phyloP scores from a whole-genome alignment of 768 basidiomycete genomes.

The Rhodosporidiobolus sp. region DNA sequence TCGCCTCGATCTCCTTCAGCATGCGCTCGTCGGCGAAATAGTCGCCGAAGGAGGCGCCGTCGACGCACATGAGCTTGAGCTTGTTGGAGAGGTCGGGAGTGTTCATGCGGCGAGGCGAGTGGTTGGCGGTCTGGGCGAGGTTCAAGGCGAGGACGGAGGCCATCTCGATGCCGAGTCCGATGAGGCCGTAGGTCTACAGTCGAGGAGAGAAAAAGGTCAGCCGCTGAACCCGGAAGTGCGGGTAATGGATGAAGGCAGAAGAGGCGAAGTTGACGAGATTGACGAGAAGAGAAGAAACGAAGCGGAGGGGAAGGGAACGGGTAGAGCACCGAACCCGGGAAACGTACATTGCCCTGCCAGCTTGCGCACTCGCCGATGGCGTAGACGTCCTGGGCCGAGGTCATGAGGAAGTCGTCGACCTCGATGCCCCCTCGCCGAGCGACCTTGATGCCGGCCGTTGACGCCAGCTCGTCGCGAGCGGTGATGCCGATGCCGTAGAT shows the following conservation, averaged over 20 bases:
- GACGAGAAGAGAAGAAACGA: not conserved
- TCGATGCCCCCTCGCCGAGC: slow-evolving; percentile 58
- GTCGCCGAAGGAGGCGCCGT: slow-evolving; percentile 67
- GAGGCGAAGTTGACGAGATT: not conserved
- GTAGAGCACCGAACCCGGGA: slow-evolving; percentile 50
- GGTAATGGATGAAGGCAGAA: fast-evolving
- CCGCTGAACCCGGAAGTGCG: too few species aligned
- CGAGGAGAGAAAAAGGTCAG: not conserved
- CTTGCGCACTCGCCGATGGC: slow-evolving; percentile 74
- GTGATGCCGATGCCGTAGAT: slow-evolving; percentile 69
- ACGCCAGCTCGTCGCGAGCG: slow-evolving; percentile 67
- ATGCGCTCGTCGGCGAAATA: slow-evolving; percentile 62
- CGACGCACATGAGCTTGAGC: slow-evolving; percentile 59
- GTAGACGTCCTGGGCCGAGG: slow-evolving; percentile 61
- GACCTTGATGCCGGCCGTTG: slow-evolving; percentile 57
- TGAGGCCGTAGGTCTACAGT: slow-evolving; percentile 61
- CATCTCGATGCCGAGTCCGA: slow-evolving; percentile 68
- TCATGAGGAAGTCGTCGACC: slow-evolving; percentile 60
- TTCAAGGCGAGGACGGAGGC: slow-evolving; percentile 72
- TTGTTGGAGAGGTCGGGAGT: slow-evolving; percentile 68
- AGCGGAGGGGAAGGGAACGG: too few species aligned
- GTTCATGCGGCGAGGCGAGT: slow-evolving; percentile 58
- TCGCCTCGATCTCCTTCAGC: slow-evolving; percentile 28
- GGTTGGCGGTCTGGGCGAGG: slow-evolving; percentile 54
- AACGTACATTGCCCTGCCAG: slow-evolving; percentile 56